Conservation (phyloP, 805 yeast species). For the Schwanniomyces polymorphus region DNA sequence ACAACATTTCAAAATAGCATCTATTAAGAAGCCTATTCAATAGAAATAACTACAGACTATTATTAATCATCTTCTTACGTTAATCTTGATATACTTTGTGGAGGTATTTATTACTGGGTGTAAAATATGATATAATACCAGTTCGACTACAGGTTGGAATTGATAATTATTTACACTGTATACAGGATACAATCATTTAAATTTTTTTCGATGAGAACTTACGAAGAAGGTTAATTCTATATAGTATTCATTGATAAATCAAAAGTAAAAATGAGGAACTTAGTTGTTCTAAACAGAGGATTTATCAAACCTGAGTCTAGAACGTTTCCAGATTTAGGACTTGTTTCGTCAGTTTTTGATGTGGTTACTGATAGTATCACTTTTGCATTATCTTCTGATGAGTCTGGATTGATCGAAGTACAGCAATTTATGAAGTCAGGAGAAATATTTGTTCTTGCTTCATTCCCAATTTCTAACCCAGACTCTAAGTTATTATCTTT, state of each 20-base stretch:
- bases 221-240: background rate
- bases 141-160: too few relatives aligned
- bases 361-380: slow-evolving; percentile 73
- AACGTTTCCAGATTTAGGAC: slow-evolving; percentile 65
- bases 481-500: slow-evolving; percentile 47
- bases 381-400: slow-evolving; percentile 54
- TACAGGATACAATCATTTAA: background rate
- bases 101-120: too few relatives aligned
- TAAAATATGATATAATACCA: too few relatives aligned
- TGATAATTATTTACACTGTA: background rate
- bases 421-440: slow-evolving; percentile 74
- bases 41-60: too few relatives aligned
- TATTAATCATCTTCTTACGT: too few relatives aligned
- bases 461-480: slow-evolving; percentile 51
- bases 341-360: slow-evolving; percentile 62
- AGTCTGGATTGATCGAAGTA: slow-evolving; percentile 63
- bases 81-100: too few relatives aligned
- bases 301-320: slow-evolving; percentile 49
- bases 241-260: background rate
- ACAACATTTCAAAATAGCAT: too few relatives aligned
- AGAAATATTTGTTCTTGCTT: slow-evolving; percentile 53
- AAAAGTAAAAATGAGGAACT: slow-evolving; percentile 42
- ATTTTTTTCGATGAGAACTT: slow-evolving; percentile 1
- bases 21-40: too few relatives aligned
- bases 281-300: slow-evolving; percentile 55